A percentile compares a stretch with the other conserved stretches of the same genome.
Evolutionary conservation across 2,329 filamentous ascomycete genomes (phyloP).

Genomic region (Karstenula rhodostoma): DNA sequence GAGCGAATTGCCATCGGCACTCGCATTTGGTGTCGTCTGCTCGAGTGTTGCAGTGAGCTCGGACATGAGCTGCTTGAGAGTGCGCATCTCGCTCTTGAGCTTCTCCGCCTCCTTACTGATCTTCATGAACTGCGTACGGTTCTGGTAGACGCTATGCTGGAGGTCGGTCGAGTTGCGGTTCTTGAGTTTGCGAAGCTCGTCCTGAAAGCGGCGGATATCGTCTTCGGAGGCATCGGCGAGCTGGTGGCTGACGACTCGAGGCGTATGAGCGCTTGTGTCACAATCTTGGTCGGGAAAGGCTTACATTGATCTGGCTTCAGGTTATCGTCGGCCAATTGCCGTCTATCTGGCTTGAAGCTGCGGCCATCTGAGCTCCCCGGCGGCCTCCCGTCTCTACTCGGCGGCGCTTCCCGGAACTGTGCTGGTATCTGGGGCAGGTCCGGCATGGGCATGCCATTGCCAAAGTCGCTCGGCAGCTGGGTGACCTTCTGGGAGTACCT

Average conservation of each 20-base stretch:
- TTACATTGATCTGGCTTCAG: constrained; percentile 81
- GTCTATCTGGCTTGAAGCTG: constrained; percentile 75
- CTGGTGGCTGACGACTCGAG: constrained; percentile 68
- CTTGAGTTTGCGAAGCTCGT: constrained; percentile 78
- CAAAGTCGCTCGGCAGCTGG: constrained; percentile 73
- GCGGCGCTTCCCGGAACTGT: constrained; percentile 63
- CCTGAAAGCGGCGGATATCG: constrained; percentile 84
- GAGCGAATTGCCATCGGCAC: constrained; percentile 45
- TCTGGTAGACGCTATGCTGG: constrained; percentile 95
- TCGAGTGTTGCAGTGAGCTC: constrained; percentile 72
- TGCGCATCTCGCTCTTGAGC: constrained; percentile 94
- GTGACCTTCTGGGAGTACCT: constrained; percentile 95
- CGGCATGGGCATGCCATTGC: constrained; percentile 71
- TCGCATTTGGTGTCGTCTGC: constrained; percentile 55
- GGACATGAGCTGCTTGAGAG: constrained; percentile 87
- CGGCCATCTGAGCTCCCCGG: constrained; percentile 60
- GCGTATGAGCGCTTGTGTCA: constrained; percentile 13
- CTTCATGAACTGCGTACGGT: constrained; percentile 97
- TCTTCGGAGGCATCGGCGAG: constrained; percentile 86
- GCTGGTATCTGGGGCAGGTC: constrained; percentile 67
- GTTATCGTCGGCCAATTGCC: constrained; percentile 79
- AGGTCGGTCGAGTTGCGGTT: constrained; percentile 81
- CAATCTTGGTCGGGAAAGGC: constrained; percentile 31
- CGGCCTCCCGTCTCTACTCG: constrained; percentile 54
- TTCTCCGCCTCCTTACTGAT: constrained; percentile 99